phyloP scores from a whole-genome alignment of 2,329 filamentous ascomycete genomes.

The Fusarium sp. region DNA sequence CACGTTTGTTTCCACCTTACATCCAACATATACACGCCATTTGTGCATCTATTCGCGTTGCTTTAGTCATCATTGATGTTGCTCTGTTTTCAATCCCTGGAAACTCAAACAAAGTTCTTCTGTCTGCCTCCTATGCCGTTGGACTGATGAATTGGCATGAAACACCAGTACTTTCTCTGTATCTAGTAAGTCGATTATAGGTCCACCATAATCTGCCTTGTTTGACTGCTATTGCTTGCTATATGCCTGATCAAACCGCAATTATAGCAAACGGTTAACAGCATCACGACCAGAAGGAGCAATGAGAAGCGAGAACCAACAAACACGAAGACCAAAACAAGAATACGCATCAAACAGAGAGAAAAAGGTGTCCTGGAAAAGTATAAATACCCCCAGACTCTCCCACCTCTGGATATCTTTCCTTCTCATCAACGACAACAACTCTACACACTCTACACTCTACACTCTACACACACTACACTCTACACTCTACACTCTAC shows the following conservation, averaged over 20 bases:
- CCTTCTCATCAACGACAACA: background rate
- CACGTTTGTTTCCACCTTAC: background rate
- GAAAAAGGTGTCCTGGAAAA: background rate
- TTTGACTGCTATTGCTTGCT: background rate
- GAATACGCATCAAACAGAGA: background rate
- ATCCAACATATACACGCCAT: background rate
- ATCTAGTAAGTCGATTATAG: background rate
- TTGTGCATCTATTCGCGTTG: background rate
- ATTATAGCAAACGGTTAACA: background rate
- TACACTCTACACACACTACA: no score
- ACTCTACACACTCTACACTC: background rate
- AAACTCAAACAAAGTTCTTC: background rate
- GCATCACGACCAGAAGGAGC: background rate
- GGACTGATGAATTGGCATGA: background rate
- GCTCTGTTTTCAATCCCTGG: background rate
- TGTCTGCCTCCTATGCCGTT: background rate
- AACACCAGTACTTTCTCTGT: no score
- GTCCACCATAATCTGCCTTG: no score
- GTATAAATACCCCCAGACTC: conserved; percentile 10
- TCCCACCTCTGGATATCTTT: background rate
- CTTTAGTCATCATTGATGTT: background rate
- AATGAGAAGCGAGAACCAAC: background rate
- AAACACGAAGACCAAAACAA: background rate
- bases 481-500: background rate
- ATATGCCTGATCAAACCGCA: background rate